Conservation (phyloP, 2,329 filamentous ascomycete genomes). For the Exophiala sp. region DNA sequence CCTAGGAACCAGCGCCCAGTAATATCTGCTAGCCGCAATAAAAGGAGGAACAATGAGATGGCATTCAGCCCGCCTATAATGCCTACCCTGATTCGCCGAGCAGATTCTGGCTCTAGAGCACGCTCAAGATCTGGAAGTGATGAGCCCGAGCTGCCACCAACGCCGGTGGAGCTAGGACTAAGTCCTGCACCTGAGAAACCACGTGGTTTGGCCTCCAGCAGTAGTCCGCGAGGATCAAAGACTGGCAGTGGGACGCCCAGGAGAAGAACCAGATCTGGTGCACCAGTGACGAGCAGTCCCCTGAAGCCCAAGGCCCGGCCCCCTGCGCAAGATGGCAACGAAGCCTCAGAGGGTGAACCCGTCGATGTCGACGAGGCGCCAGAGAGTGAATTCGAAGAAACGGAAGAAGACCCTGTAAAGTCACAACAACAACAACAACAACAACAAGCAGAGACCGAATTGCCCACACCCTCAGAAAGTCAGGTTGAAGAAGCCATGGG, state of each 20-base stretch:
- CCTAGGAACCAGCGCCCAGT: too few species aligned
- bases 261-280: conserved; percentile 4
- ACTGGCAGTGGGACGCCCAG: conserved; percentile 22
- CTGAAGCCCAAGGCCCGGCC: conserved; percentile 21
- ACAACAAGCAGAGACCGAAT: not conserved
- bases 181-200: conserved; percentile 21
- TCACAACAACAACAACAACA: too few species aligned
- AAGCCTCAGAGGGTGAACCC: not conserved
- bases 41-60: conserved; percentile 1
- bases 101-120: conserved; percentile 1
- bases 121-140: conserved; percentile 2
- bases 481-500: too few species aligned
- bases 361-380: conserved; percentile 12
- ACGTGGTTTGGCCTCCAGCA: conserved; percentile 25
- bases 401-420: not conserved
- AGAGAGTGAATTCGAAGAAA: conserved; percentile 13
- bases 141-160: conserved; percentile 28
- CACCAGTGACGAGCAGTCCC: conserved; percentile 26
- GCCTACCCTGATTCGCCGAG: conserved; percentile 21
- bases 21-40: too few species aligned
- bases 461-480: too few species aligned
- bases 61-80: conserved; percentile 11
- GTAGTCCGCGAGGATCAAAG: conserved; percentile 23
- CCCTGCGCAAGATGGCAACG: not conserved
- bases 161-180: conserved; percentile 26